Evolutionary conservation across 305 asterid genomes (phyloP).

Genomic region (Lippia alba): DNA sequence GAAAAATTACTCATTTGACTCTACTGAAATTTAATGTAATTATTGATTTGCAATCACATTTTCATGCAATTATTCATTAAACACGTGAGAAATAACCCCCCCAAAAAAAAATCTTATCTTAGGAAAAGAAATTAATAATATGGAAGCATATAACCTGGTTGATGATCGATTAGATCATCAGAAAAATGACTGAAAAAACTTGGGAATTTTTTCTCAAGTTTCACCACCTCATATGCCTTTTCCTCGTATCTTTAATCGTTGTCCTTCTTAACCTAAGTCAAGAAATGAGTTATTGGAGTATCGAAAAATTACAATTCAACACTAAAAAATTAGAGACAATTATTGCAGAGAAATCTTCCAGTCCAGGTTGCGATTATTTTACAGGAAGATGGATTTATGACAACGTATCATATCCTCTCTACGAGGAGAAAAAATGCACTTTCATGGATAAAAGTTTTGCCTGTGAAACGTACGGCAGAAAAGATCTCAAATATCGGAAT

Average conservation of each 20-base stretch:
- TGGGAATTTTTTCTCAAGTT: constrained; percentile 33
- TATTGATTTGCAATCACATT: constrained; percentile 4
- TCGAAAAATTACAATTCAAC: neutral
- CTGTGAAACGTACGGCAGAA: constrained; percentile 60
- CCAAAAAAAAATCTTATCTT: neutral
- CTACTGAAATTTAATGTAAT: neutral
- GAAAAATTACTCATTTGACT: neutral
- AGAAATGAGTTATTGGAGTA: constrained; percentile 9
- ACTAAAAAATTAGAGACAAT: neutral
- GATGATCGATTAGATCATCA: neutral
- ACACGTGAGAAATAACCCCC: neutral
- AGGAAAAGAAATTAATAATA: neutral
- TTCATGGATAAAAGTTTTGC: constrained; percentile 51
- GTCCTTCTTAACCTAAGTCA: constrained; percentile 32
- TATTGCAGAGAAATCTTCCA: neutral
- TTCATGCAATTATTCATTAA: constrained; percentile 15
- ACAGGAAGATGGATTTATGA: constrained; percentile 79
- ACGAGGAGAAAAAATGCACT: constrained; percentile 53
- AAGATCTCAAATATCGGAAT: constrained; percentile 51
- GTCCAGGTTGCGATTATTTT: constrained; percentile 50
- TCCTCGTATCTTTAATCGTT: constrained; percentile 26
- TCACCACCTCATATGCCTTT: constrained; percentile 32
- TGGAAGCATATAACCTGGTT: neutral
- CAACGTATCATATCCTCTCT: constrained; percentile 46
- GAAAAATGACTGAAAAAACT: constrained; percentile 22